Evolutionary conservation across 208 protist genomes (phyloP), one percentile per base, ranked within the genome.

Genomic region (Angomonas ambiguus): DNA sequence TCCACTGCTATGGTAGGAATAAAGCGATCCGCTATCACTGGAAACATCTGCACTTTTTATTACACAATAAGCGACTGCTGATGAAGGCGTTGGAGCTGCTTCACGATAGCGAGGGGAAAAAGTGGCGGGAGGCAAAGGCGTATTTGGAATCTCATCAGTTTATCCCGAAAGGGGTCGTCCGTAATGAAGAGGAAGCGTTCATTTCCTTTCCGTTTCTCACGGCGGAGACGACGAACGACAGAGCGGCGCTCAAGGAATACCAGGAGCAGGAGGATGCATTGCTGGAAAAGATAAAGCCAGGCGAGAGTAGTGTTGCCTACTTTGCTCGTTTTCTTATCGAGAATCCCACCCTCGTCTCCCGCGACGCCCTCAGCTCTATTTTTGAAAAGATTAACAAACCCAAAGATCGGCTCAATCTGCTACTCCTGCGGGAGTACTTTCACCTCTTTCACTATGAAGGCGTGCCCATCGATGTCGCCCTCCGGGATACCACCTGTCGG

Each of bases 401-500:
- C 42, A 65, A 62, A 25, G 78, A 88, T 13, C 16, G 49, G 24
- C 79, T 71, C 53, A 71, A 67, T 48, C 70, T 77, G 62, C 72
- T 83, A 41, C 55, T 95, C 45, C 62, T 92, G 45, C 63, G 48
- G 16, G 84, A 90, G 42, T 95, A 93, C 58, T 61, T 95, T 13
- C 78, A 81, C n/a, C 67, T 82, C 28, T 95, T 95, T 67, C 30
- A 69, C 53, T 93, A 92, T 74, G 65, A 31, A 10, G 75, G 68
- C 60, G 75, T 90, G 20, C 79, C 89, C n/a, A 85, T 95, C 49
- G 89, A 95, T 63, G 67, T 91, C 34, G 89, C 89, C 20, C 67
- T 95, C 60, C 83, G 89, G 16, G 87, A 95, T 77, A 92, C 89
- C 10, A 91, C 87, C 5, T 93, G 86, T 73, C 74, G 81, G 65